Conservation (phyloP, 192 early-diverging fungal genomes). For the Funneliformis mosseae region DNA sequence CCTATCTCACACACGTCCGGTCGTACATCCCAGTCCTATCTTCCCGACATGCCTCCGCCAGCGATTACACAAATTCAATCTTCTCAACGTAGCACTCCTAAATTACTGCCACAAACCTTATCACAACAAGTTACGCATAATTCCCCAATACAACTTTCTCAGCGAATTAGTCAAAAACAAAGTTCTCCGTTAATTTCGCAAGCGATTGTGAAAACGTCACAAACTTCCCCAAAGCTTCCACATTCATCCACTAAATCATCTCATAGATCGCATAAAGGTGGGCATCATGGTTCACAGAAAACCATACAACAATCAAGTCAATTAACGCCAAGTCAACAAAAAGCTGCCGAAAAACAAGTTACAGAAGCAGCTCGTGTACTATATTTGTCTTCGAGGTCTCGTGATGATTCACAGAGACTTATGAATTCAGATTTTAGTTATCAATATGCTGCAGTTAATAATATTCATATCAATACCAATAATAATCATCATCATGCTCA, state of each 20-base stretch:
- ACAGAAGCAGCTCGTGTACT: neutral
- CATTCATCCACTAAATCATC: neutral
- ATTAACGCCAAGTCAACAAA: neutral
- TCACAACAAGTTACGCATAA: neutral
- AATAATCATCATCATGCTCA: neutral
- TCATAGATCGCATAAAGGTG: neutral
- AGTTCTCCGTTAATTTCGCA: neutral
- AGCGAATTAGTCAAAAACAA: neutral
- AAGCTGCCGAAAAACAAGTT: neutral
- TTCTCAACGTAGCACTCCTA: neutral
- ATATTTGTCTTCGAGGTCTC: neutral
- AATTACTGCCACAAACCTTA: neutral
- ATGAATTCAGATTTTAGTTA: conserved; percentile 10
- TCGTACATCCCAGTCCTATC: neutral
- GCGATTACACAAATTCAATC: neutral
- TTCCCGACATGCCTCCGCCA: neutral
- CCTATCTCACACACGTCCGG: neutral
- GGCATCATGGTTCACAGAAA: neutral
- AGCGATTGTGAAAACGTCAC: neutral
- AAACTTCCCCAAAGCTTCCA: neutral
- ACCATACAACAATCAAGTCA: neutral
- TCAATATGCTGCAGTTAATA: neutral
- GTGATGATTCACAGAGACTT: neutral
- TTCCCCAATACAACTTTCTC: neutral
- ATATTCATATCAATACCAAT: neutral